Percentiles rank a stretch among this genome's conserved stretches.
Evolutionary conservation across 2,329 filamentous ascomycete genomes (phyloP).

Genomic region (Colletotrichum orbiculare): DNA sequence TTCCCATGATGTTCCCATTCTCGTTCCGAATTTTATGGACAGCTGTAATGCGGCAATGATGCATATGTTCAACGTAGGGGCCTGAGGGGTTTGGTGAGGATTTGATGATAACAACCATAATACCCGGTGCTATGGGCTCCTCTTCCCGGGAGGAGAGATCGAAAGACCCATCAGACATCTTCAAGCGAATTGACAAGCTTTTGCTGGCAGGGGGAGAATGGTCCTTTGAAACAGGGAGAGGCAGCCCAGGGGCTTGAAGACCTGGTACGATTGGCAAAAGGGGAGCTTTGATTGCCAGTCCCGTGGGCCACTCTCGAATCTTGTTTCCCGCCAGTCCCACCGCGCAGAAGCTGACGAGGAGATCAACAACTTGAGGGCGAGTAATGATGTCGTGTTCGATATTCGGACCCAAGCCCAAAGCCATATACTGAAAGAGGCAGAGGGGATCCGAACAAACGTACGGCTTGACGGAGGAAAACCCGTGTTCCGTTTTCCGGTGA

Average conservation of each 20-base stretch:
- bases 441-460: constrained; percentile 81
- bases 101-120: constrained; percentile 28
- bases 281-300: constrained; percentile 52
- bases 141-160: constrained; percentile 41
- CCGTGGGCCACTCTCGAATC: constrained; percentile 57
- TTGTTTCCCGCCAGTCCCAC: constrained; percentile 56
- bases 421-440: constrained; percentile 90
- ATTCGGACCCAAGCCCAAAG: constrained; percentile 84
- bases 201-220: too few relatives aligned
- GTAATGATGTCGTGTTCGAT: constrained; percentile 86
- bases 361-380: constrained; percentile 85
- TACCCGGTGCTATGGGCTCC: constrained; percentile 21
- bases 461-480: constrained; percentile 78
- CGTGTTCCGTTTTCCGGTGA: constrained; percentile 70
- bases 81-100: neutral
- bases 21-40: constrained; percentile 40
- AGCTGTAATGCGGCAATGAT: constrained; percentile 30
- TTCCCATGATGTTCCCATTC: constrained; percentile 44
- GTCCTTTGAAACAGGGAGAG: too few relatives aligned
- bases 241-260: too few relatives aligned
- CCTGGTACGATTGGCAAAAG: neutral
- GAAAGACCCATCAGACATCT: constrained; percentile 37
- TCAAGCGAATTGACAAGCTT: too few relatives aligned
- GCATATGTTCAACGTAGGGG: neutral
- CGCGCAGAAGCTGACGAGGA: constrained; percentile 87